These are phyloP conservation scores for Canariomyces notabilis DNA, from an alignment of 2,329 filamentous ascomycete genomes.

Conservation along the genomic window DNA sequence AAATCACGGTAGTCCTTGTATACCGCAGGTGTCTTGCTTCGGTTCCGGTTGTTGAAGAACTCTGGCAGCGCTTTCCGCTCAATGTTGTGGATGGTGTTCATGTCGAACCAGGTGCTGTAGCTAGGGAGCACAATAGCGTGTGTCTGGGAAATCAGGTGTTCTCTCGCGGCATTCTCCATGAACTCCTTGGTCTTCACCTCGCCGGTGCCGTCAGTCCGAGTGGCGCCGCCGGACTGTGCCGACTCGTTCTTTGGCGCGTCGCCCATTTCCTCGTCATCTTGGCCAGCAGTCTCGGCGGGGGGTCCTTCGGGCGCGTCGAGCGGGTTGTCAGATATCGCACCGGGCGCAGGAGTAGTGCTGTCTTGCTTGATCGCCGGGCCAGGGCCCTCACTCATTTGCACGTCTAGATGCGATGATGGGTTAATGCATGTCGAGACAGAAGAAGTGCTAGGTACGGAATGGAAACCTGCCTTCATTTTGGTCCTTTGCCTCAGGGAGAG, in stretches of 20 bases:
- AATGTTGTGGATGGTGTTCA: constrained; percentile 84
- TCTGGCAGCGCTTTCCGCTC: constrained; percentile 94
- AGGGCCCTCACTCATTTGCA: constrained; percentile 56
- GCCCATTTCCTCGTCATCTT: constrained; percentile 77
- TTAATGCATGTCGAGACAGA: constrained; percentile 15
- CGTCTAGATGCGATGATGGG: constrained; percentile 40
- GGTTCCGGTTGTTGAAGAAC: constrained; percentile 97
- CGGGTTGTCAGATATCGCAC: constrained; percentile 54
- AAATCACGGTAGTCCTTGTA: constrained; percentile 99
- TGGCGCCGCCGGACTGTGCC: constrained; percentile 30
- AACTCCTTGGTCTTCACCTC: constrained; percentile 71
- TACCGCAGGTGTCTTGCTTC: constrained; percentile 93
- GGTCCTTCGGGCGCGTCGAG: constrained; percentile 64
- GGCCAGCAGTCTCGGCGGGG: constrained; percentile 53
- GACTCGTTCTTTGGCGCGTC: constrained; percentile 54
- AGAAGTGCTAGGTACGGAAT: neutral
- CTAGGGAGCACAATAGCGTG: constrained; percentile 95
- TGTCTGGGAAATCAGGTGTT: constrained; percentile 87
- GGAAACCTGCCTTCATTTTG: constrained; percentile 43
- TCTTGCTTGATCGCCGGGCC: constrained; percentile 57
- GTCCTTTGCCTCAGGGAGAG: constrained; percentile 39
- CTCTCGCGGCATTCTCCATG: constrained; percentile 79
- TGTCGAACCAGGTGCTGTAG: constrained; percentile 98
- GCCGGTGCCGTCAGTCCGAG: constrained; percentile 41
- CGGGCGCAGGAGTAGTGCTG: constrained; percentile 53